phyloP scores from a whole-genome alignment of 2,329 filamentous ascomycete species.

The Colletotrichum orchidophilum region DNA sequence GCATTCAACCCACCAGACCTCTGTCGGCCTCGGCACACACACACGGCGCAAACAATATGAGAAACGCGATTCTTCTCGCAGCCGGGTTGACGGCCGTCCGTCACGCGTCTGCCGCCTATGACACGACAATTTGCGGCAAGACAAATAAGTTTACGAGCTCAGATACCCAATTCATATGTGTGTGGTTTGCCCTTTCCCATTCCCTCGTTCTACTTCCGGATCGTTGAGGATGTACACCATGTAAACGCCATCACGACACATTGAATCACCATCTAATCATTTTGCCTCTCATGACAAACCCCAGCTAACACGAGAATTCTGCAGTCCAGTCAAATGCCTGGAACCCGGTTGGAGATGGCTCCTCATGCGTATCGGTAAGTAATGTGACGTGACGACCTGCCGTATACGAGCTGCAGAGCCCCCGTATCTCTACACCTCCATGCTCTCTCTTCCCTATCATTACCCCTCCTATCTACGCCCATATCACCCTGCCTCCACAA shows the following conservation, averaged over 20 bases:
- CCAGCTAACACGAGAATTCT: conserved; percentile 1
- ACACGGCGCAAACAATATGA: conserved; percentile 12
- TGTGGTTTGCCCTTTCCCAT: conserved; percentile 17
- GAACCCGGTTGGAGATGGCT: conserved; percentile 40
- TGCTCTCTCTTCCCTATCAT: neutral
- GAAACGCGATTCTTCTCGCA: conserved; percentile 24
- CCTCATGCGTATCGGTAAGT: conserved; percentile 43
- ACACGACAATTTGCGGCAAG: conserved; percentile 41
- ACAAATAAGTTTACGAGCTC: conserved; percentile 39
- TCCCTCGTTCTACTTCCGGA: neutral
- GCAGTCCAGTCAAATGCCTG: conserved; percentile 44
- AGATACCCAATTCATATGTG: conserved; percentile 38
- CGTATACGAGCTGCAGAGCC: neutral
- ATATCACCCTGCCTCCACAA: neutral
- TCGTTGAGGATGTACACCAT: neutral
- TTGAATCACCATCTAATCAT: neutral
- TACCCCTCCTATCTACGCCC: neutral
- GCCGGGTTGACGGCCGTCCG: conserved; percentile 25
- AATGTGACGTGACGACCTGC: neutral
- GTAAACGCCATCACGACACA: neutral
- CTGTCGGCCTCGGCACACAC: neutral
- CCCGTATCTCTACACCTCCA: neutral
- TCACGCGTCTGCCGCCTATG: conserved; percentile 36
- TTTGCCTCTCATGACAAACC: neutral
- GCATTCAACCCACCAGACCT: neutral